These are phyloP conservation scores for Aphanomyces euteiches DNA, from an alignment of 352 stramenopile species.

Conservation along the genomic window DNA sequence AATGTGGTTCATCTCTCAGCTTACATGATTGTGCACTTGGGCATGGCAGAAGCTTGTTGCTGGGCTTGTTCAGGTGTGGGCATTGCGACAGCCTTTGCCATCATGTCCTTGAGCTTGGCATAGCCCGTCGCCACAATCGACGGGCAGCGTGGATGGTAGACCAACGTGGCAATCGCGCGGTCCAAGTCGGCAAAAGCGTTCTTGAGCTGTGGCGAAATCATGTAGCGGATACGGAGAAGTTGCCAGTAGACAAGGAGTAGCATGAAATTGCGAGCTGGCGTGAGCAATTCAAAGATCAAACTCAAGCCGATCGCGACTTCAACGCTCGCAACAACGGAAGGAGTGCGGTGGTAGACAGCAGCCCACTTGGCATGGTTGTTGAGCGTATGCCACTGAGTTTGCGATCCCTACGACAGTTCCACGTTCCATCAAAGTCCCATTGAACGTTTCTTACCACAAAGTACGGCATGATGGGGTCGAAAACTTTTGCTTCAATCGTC, in stretches of 20 bases:
- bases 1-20: not conserved
- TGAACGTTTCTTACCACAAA: conserved; percentile 38
- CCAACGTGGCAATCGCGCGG: conserved; percentile 48
- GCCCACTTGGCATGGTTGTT: conserved; percentile 67
- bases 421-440: not conserved
- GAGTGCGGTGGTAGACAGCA: conserved; percentile 74
- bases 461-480: conserved; percentile 53
- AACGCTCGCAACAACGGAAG: conserved; percentile 68
- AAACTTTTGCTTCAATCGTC: conserved; percentile 44
- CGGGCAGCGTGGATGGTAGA: conserved; percentile 68
- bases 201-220: conserved; percentile 84
- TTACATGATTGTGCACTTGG: conserved; percentile 31
- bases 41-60: not conserved
- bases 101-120: conserved; percentile 64
- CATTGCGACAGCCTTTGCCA: conserved; percentile 50
- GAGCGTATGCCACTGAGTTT: conserved; percentile 47
- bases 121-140: conserved; percentile 51
- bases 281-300: conserved; percentile 79
- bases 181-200: conserved; percentile 76
- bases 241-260: conserved; percentile 87
- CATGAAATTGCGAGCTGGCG: conserved; percentile 80
- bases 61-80: conserved; percentile 17
- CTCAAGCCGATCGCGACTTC: conserved; percentile 80
- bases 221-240: conserved; percentile 87
- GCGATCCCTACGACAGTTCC: conserved; percentile 34